Percentiles rank a stretch among this genome's conserved stretches.
phyloP scores from a whole-genome alignment of 2,329 filamentous ascomycete species.

The Chrysoporthe puriensis region DNA sequence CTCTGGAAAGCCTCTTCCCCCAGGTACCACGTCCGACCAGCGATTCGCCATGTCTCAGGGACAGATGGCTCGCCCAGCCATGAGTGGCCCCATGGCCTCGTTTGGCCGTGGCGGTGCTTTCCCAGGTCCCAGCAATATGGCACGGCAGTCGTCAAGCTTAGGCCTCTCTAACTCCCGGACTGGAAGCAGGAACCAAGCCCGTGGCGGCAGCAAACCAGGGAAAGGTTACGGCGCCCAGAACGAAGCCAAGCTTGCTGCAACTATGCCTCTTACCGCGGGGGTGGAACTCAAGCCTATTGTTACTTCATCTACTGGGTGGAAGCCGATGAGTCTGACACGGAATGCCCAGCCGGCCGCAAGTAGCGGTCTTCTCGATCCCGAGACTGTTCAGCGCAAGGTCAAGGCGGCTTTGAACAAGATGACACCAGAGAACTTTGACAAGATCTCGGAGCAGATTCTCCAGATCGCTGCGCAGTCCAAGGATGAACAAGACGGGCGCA shows the following conservation, averaged over 20 bases:
- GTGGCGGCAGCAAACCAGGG: conserved; percentile 63
- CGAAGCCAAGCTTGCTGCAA: conserved; percentile 75
- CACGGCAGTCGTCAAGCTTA: conserved; percentile 62
- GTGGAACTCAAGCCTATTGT: conserved; percentile 81
- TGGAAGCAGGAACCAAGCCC: conserved; percentile 60
- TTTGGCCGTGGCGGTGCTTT: conserved; percentile 67
- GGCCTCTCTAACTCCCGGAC: conserved; percentile 62
- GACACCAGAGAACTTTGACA: conserved; percentile 98
- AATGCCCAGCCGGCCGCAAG: conserved; percentile 15
- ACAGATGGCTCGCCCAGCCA: conserved; percentile 52
- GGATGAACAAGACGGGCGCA: conserved; percentile 91
- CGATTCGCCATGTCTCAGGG: conserved; percentile 70
- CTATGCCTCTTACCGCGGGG: conserved; percentile 88
- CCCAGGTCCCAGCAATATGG: conserved; percentile 65
- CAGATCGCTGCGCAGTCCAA: conserved; percentile 93
- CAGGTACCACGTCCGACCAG: conserved; percentile 77
- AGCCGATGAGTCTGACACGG: conserved; percentile 71
- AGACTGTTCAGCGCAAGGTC: conserved; percentile 97
- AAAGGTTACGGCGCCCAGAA: conserved; percentile 54
- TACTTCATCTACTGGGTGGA: conserved; percentile 80
- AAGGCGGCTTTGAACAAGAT: conserved; percentile 99
- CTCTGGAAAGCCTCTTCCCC: conserved; percentile 64
- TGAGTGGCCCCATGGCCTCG: conserved; percentile 58
- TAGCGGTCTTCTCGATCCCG: conserved; percentile 74
- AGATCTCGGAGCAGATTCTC: conserved; percentile 91